Evolutionary conservation across 202 grass and related monocot genomes (phyloP).

Genomic region (Musa balbisiana): DNA sequence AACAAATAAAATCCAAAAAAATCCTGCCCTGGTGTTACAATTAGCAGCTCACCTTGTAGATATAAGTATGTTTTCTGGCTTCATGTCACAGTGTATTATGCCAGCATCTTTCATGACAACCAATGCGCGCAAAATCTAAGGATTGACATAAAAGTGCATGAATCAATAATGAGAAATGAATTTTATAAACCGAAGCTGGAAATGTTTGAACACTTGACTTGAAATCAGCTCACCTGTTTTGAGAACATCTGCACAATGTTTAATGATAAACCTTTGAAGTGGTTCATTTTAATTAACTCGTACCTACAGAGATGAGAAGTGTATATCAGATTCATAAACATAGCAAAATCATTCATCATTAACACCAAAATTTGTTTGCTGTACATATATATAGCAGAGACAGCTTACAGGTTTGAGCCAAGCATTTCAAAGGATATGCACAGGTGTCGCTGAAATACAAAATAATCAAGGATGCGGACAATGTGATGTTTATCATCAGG

Average conservation of each 20-base stretch:
- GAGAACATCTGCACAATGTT: slow-evolving; percentile 84
- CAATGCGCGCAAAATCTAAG: slow-evolving; percentile 1
- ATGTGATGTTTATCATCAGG: slow-evolving; percentile 94
- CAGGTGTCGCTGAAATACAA: slow-evolving; percentile 77
- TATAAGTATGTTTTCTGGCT: slow-evolving; percentile 36
- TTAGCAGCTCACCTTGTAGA: slow-evolving; percentile 55
- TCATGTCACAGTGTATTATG: slow-evolving; percentile 9
- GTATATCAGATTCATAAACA: slow-evolving; percentile 25
- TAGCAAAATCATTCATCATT: slow-evolving; percentile 13
- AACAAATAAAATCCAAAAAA: slow-evolving; percentile 2
- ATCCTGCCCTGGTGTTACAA: not conserved
- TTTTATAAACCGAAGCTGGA: not conserved
- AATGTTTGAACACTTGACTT: not conserved
- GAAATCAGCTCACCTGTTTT: slow-evolving; percentile 53
- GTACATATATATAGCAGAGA: not conserved
- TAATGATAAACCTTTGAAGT: slow-evolving; percentile 76
- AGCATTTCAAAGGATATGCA: slow-evolving; percentile 99
- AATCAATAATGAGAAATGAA: slow-evolving; percentile 28
- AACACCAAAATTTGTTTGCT: slow-evolving; percentile 11
- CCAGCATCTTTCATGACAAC: slow-evolving; percentile 1
- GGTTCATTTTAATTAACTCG: slow-evolving; percentile 79
- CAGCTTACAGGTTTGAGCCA: slow-evolving; percentile 85
- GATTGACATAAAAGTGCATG: not conserved
- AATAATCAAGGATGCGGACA: slow-evolving; percentile 95
- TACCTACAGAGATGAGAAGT: slow-evolving; percentile 48